Evolutionary conservation across 306 rosid species (phyloP).

Genomic region (Castanea crenata): DNA sequence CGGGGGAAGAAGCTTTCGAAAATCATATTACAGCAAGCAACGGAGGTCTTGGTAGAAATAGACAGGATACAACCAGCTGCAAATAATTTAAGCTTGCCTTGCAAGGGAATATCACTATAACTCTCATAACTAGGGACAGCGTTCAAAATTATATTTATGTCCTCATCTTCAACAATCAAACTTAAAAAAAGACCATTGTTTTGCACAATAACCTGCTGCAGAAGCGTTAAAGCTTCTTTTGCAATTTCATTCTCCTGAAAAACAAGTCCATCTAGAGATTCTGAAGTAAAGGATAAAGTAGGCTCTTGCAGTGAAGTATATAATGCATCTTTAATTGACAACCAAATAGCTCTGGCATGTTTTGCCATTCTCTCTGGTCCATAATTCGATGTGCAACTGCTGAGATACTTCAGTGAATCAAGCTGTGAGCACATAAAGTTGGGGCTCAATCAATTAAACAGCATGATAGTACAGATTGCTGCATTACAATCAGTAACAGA

Average conservation of each 20-base stretch:
- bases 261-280: slow-evolving; percentile 49
- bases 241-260: slow-evolving; percentile 61
- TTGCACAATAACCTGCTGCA: slow-evolving; percentile 63
- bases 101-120: slow-evolving; percentile 48
- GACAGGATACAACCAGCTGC: slow-evolving; percentile 67
- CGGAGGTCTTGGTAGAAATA: slow-evolving; percentile 50
- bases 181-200: slow-evolving; percentile 48
- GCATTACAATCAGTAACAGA: slow-evolving; percentile 1
- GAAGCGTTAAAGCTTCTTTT: slow-evolving; percentile 67
- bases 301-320: slow-evolving; percentile 53
- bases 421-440: slow-evolving; percentile 48
- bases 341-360: slow-evolving; percentile 67
- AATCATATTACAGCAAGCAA: slow-evolving; percentile 61
- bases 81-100: slow-evolving; percentile 68
- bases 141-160: slow-evolving; percentile 55
- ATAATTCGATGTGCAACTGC: slow-evolving; percentile 55
- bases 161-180: slow-evolving; percentile 69
- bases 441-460: slow-evolving; percentile 13
- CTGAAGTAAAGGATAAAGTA: slow-evolving; percentile 38
- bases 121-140: slow-evolving; percentile 41
- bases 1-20: slow-evolving; percentile 57
- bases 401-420: slow-evolving; percentile 89
- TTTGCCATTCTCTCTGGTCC: slow-evolving; percentile 82
- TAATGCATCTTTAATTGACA: slow-evolving; percentile 61
- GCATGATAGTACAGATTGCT: neutral